Percentiles rank a stretch among this genome's conserved stretches.
Conservation (phyloP, 2,329 filamentous ascomycete genomes). For the Aureobasidium pullulans region DNA sequence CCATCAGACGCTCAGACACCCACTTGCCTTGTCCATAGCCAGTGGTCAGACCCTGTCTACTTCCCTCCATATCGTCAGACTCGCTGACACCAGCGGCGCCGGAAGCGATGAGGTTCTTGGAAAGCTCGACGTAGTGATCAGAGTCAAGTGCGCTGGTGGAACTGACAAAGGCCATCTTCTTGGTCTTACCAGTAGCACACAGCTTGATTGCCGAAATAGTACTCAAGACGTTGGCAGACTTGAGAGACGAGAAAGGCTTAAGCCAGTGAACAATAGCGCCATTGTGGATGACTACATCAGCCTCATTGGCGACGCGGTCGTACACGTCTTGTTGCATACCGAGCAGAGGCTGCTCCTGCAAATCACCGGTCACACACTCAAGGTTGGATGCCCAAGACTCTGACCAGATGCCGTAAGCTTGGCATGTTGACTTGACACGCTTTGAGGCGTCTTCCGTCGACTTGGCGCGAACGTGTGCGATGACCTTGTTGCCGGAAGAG, state of each 20-base stretch:
- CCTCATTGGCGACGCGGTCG: constrained; percentile 56
- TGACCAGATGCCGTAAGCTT: constrained; percentile 74
- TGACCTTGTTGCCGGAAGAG: constrained; percentile 47
- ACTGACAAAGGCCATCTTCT: constrained; percentile 72
- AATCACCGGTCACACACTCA: constrained; percentile 63
- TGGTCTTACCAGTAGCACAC: constrained; percentile 69
- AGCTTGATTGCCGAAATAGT: constrained; percentile 71
- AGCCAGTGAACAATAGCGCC: constrained; percentile 77
- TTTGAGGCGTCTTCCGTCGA: constrained; percentile 52
- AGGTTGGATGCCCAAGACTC: constrained; percentile 60
- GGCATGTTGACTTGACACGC: constrained; percentile 59
- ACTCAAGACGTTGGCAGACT: constrained; percentile 68
- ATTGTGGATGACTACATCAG: constrained; percentile 69
- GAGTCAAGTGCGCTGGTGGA: constrained; percentile 79
- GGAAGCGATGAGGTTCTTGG: constrained; percentile 51
- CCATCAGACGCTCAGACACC: constrained; percentile 64
- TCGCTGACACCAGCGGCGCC: constrained; percentile 64
- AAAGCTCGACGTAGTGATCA: constrained; percentile 70
- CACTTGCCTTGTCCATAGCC: constrained; percentile 93
- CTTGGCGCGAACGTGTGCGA: constrained; percentile 69
- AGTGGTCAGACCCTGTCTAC: constrained; percentile 66
- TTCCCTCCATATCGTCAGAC: constrained; percentile 70
- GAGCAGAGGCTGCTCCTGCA: constrained; percentile 61
- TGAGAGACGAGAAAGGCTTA: constrained; percentile 64
- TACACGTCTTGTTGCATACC: constrained; percentile 62